Percentiles rank a stretch among this genome's conserved stretches.
These are phyloP conservation scores for Colletotrichum chlorophyti DNA, from an alignment of 2,329 filamentous ascomycete genomes.

Conservation along the genomic window DNA sequence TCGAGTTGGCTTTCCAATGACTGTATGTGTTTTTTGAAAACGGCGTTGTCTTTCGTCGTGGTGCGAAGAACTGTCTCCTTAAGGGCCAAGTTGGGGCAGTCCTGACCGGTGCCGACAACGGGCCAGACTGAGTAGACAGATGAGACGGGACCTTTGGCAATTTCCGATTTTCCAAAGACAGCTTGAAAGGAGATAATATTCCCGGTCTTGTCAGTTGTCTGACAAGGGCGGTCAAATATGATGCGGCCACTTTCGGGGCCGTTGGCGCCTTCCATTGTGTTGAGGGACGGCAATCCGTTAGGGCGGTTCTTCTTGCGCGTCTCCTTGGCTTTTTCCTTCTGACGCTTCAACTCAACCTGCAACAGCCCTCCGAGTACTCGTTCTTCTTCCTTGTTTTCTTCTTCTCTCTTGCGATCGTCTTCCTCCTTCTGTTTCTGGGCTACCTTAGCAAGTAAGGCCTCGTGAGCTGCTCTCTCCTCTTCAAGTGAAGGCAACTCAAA, in stretches of 20 bases:
- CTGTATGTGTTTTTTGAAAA: slow-evolving; percentile 79
- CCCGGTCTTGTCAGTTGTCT: slow-evolving; percentile 67
- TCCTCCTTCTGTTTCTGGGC: slow-evolving; percentile 63
- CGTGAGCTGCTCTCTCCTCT: slow-evolving; percentile 85
- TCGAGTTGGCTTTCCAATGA: slow-evolving; percentile 80
- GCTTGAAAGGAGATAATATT: slow-evolving; percentile 72
- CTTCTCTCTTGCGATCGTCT: slow-evolving; percentile 58
- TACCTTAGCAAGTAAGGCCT: slow-evolving; percentile 70
- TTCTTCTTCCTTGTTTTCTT: slow-evolving; percentile 72
- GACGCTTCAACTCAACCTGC: slow-evolving; percentile 73
- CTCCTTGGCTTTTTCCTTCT: slow-evolving; percentile 69
- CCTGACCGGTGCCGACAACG: slow-evolving; percentile 59
- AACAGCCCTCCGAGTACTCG: slow-evolving; percentile 74
- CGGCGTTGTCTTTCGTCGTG: slow-evolving; percentile 61
- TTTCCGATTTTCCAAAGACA: slow-evolving; percentile 72
- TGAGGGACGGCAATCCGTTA: slow-evolving; percentile 45
- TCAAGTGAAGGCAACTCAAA: slow-evolving; percentile 84
- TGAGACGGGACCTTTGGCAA: slow-evolving; percentile 71
- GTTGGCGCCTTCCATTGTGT: slow-evolving; percentile 40
- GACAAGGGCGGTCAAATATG: slow-evolving; percentile 72
- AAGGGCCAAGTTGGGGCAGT: slow-evolving; percentile 71
- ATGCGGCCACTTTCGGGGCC: slow-evolving; percentile 47
- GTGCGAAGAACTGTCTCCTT: slow-evolving; percentile 72
- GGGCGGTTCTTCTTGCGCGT: slow-evolving; percentile 66
- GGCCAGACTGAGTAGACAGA: slow-evolving; percentile 77